These are phyloP conservation scores for Sarcodon aspratus DNA, from an alignment of 768 basidiomycete genomes.

Conservation along the genomic window DNA sequence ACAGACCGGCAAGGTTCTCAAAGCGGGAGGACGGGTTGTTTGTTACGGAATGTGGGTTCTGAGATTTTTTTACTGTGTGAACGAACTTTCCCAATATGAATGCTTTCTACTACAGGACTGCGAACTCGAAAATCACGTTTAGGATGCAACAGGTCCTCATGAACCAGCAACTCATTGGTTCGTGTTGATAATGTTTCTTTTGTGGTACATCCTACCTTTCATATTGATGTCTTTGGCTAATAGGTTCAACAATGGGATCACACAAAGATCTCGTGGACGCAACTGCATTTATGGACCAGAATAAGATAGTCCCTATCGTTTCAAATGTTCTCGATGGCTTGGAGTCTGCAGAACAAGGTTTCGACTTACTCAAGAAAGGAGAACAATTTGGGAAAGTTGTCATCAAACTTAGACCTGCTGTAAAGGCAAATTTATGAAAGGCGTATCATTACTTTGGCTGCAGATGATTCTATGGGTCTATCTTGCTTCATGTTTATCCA, in stretches of 20 bases:
- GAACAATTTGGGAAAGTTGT: constrained; percentile 76
- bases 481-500: no score
- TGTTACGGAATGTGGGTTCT: constrained; percentile 26
- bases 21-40: constrained; percentile 23
- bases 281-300: constrained; percentile 54
- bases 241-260: constrained; percentile 83
- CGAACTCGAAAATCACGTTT: constrained; percentile 43
- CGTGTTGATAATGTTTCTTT: constrained; percentile 7
- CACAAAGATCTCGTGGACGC: constrained; percentile 62
- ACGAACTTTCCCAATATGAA: constrained; percentile 1
- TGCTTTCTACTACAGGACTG: constrained; percentile 37
- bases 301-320: constrained; percentile 60
- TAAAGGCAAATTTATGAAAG: background rate
- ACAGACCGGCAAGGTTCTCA: constrained; percentile 23
- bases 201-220: background rate
- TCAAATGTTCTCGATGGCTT: constrained; percentile 63
- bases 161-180: constrained; percentile 66
- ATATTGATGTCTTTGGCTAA: background rate
- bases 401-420: constrained; percentile 26
- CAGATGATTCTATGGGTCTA: no score
- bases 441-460: background rate
- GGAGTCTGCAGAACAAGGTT: constrained; percentile 54
- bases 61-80: background rate
- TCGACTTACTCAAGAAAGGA: constrained; percentile 50
- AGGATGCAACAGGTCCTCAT: constrained; percentile 73